Conservation (phyloP, 495 filamentous ascomycete species). For the Podospora appendiculata region DNA sequence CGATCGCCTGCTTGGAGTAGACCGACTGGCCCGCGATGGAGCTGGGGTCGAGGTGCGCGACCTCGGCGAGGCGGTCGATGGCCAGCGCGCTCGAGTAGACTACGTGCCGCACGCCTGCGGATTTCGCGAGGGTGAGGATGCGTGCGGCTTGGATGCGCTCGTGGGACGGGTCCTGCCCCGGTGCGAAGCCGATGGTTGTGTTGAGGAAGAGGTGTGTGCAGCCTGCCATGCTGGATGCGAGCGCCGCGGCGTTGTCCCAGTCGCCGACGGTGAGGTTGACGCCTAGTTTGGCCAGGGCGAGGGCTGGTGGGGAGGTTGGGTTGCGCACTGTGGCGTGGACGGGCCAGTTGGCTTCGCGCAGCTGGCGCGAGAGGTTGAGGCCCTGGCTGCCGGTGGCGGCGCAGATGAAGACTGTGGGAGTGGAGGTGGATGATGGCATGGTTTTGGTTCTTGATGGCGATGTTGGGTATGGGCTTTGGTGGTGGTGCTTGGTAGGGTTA, state of each 20-base stretch:
- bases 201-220: conserved; percentile 43
- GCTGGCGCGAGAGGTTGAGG: conserved; percentile 26
- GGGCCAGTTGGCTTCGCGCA: conserved; percentile 23
- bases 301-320: conserved; percentile 19
- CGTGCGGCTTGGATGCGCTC: conserved; percentile 29
- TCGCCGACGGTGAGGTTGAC: conserved; percentile 32
- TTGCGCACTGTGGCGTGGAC: conserved; percentile 36
- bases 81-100: conserved; percentile 31
- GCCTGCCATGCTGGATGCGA: conserved; percentile 27
- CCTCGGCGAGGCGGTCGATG: conserved; percentile 16
- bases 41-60: conserved; percentile 12
- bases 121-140: conserved; percentile 35
- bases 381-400: conserved; percentile 45
- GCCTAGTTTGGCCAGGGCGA: conserved; percentile 26
- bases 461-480: not conserved
- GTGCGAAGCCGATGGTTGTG: conserved; percentile 23
- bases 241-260: conserved; percentile 31
- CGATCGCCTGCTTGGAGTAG: conserved; percentile 30
- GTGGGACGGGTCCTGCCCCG: conserved; percentile 10
- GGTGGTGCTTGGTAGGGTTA: too few relatives aligned
- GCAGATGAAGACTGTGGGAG: conserved; percentile 30
- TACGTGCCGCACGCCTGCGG: conserved; percentile 24
- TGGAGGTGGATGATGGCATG: conserved; percentile 3
- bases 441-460: not conserved
- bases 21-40: conserved; percentile 20